Evolutionary conservation across 1,284 basidiomycete species (phyloP), one percentile per base, ranked within the genome.

Genomic region (Ustilago shanxiensis): DNA sequence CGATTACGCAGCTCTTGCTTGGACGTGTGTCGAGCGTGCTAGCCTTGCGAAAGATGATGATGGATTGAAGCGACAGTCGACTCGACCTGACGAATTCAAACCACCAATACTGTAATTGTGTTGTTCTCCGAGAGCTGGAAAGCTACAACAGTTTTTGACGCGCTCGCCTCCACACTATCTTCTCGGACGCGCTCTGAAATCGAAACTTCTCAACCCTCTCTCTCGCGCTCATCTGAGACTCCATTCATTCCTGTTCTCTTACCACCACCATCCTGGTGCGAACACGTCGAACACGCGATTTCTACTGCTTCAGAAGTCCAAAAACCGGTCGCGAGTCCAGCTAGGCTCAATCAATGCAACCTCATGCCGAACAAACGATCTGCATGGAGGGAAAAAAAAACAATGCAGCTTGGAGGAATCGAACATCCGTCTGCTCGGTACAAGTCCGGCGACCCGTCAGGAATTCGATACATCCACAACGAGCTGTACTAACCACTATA

Each of bases 371-470:
- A 33, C 5, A 33, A 33, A 6, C 31, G 31, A 33, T 37, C 14
- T 37, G 35, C 8, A 9, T 37, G 35, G 35, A 37, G 35, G 14
- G 13, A 11, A 14, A 8, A 37, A 37, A 37, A 37, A 37, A 37
- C 3, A 37, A 10, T 44, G 41, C 41, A 44, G 26, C 28, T 51
- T 52, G 69, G 69, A 72, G 64, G 69, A 72, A 66, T 72, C 69
- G 64, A 72, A 72, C 69, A 66, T 72, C 64, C 69, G 69, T 72
- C 56, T 72, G 63, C 64, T 72, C 69, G 69, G 69, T 6, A 45
- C 44, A 24, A 45, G 20, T 45, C 44, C 44, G 16, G 41, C 41
- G 41, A 44, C 41, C 11, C 31, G 31, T 72, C 60, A 66, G 63
- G 24, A 37, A 37, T 37, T 31, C 3, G 37, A 22, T 3, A 24